A percentile compares a stretch with the other conserved stretches of the same genome.
Evolutionary conservation across 768 basidiomycete species (phyloP).

Genomic region (Heimioporus sp.): DNA sequence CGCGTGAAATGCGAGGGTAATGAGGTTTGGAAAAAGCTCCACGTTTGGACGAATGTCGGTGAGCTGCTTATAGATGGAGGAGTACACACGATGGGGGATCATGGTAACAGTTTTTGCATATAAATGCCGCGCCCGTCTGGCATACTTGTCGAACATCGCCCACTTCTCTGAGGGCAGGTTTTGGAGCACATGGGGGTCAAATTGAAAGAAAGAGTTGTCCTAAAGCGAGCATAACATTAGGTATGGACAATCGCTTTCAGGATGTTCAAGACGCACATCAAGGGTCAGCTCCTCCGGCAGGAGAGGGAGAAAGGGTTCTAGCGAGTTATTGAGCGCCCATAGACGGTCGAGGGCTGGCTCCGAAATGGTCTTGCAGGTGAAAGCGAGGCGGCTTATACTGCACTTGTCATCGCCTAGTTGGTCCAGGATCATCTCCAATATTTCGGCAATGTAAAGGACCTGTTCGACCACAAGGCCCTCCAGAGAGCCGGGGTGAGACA

Average conservation of each 20-base stretch:
- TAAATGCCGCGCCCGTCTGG: conserved; percentile 17
- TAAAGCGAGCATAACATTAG: conserved; percentile 10
- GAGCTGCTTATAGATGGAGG: conserved; percentile 26
- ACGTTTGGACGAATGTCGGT: conserved; percentile 19
- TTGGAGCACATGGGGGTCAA: not conserved
- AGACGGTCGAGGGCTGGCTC: conserved; percentile 23
- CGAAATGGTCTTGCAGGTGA: conserved; percentile 18
- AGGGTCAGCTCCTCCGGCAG: conserved; percentile 20
- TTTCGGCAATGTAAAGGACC: conserved; percentile 19
- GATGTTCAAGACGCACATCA: conserved; percentile 11
- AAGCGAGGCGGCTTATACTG: conserved; percentile 15
- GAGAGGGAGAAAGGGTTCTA: conserved; percentile 23
- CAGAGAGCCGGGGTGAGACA: not conserved
- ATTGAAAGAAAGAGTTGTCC: conserved; percentile 20
- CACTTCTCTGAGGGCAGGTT: conserved; percentile 13
- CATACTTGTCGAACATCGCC: conserved; percentile 22
- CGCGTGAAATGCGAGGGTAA: conserved; percentile 14
- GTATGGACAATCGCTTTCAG: not conserved
- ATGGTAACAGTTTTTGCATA: conserved; percentile 27
- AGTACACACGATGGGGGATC: conserved; percentile 23
- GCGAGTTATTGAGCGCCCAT: conserved; percentile 21
- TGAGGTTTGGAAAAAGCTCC: conserved; percentile 24
- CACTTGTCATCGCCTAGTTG: conserved; percentile 16
- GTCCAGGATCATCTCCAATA: conserved; percentile 23
- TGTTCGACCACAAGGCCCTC: not conserved